Base-by-base conservation (phyloP, 768 basidiomycete genomes). In the Hygrophorus russula region DNA sequence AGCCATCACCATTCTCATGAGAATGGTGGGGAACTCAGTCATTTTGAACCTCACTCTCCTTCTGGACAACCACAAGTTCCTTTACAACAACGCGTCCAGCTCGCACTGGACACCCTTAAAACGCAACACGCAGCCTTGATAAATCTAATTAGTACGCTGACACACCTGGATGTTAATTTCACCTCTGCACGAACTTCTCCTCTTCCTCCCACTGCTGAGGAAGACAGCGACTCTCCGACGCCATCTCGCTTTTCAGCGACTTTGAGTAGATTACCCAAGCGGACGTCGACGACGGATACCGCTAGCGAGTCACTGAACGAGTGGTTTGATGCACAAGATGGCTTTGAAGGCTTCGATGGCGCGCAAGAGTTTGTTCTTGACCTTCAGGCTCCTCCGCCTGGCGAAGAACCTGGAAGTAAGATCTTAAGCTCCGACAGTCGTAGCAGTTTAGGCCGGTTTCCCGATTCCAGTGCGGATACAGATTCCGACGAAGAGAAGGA, bases 261-360 rank as follows among this genome's bases (percentile, higher is more conserved):
- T 10, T 51, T 60, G 27, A 56, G 57, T 8, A 60, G 60, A 32
- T 59, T 54, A 24, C 64, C 67, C 8, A 64, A 66, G 42, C 68
- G 70, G 28, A 55, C 66, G 40, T 78, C 76, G 9, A 63, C 70
- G 29, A 55, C 66, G 30, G 76, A 74, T 2, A 69, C 69, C 24
- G 55, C 63, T 19, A 73, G 70, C 36, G 78, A 74, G 42, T 71
- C 69, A 19, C 56, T 69, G 44, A 63, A 68, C 40, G 75, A 87
- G 53, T 90, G 86, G 86, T 88, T 73, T 52, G 87, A 90, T 51
- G 87, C 86, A 7, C 62, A 70, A 32, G 82, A 80, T 41, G 67
- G 59, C 36, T 52, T 60, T 47, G 76, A 80, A 41, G 67, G 59
- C 36, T 52, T 60, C 47, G 76, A 80, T 48, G 80, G 76, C 1